A percentile compares a stretch with the other conserved stretches of the same genome.
These are phyloP conservation scores for Melampsora americana DNA, from an alignment of 1,284 basidiomycete species.

Conservation along the genomic window DNA sequence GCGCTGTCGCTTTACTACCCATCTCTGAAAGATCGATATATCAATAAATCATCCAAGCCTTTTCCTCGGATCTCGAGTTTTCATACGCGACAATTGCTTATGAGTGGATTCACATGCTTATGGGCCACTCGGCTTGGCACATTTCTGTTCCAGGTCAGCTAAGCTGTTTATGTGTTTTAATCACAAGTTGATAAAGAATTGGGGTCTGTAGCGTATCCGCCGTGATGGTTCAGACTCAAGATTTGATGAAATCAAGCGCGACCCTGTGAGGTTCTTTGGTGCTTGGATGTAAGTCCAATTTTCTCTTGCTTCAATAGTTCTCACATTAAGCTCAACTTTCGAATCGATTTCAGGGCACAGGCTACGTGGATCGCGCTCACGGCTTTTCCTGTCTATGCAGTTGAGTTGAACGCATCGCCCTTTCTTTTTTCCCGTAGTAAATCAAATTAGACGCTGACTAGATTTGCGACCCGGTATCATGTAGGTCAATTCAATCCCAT, in stretches of 20 bases:
- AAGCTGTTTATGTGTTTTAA: neutral
- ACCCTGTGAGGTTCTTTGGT: slow-evolving; percentile 63
- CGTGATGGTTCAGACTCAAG: slow-evolving; percentile 64
- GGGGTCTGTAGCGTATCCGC: slow-evolving; percentile 57
- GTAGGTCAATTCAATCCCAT: slow-evolving; percentile 64
- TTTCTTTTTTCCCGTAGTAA: neutral
- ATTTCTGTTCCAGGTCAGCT: slow-evolving; percentile 63
- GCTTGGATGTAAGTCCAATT: slow-evolving; percentile 61
- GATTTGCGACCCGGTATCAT: neutral
- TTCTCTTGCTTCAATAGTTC: neutral
- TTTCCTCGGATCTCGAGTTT: slow-evolving; percentile 53
- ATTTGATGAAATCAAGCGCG: slow-evolving; percentile 67
- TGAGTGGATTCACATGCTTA: slow-evolving; percentile 61
- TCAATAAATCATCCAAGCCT: slow-evolving; percentile 6
- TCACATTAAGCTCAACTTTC: neutral
- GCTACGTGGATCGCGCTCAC: slow-evolving; percentile 69
- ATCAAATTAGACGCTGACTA: neutral
- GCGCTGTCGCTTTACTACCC: slow-evolving; percentile 40
- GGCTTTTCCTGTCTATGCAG: slow-evolving; percentile 67
- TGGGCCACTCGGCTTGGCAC: slow-evolving; percentile 66
- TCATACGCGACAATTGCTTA: slow-evolving; percentile 63
- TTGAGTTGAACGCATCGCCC: slow-evolving; percentile 47
- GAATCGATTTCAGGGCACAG: slow-evolving; percentile 58
- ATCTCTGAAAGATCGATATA: neutral
- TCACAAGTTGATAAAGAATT: slow-evolving; percentile 46